Evolutionary conservation across 2,329 filamentous ascomycete genomes (phyloP).

Genomic region (Fusarium irregulare): DNA sequence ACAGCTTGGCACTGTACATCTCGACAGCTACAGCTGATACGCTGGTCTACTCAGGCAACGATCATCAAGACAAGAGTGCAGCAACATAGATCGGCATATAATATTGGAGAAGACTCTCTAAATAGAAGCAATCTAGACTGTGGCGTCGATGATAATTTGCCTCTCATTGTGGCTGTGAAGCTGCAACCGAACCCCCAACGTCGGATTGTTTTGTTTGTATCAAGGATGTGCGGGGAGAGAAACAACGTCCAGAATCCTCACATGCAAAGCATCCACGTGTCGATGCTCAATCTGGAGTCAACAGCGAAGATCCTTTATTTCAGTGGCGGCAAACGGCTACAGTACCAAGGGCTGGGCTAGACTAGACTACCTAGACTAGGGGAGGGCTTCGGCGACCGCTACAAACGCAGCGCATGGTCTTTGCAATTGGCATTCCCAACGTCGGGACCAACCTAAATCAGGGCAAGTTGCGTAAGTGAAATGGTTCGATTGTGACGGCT

Average conservation of each 20-base stretch:
- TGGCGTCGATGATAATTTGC: conserved; percentile 29
- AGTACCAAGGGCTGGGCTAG: conserved; percentile 6
- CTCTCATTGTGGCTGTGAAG: conserved; percentile 36
- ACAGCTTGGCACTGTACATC: not conserved
- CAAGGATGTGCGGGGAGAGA: conserved; percentile 2
- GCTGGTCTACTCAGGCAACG: conserved; percentile 10
- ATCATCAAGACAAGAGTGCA: conserved; percentile 32
- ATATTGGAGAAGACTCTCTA: conserved; percentile 4
- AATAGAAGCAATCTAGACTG: conserved; percentile 23
- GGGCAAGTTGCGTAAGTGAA: conserved; percentile 32
- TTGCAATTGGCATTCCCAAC: conserved; percentile 38
- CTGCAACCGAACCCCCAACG: not conserved
- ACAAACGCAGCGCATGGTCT: conserved; percentile 35
- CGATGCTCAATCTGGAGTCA: conserved; percentile 30
- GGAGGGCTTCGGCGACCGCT: conserved; percentile 37
- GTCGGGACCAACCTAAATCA: conserved; percentile 35
- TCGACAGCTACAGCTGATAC: not conserved
- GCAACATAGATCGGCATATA: conserved; percentile 7
- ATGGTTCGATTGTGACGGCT: conserved; percentile 45
- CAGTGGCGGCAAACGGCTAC: conserved; percentile 23
- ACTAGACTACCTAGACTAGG: not conserved
- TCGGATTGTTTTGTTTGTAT: conserved; percentile 4
- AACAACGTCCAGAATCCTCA: conserved; percentile 14
- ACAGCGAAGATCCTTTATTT: conserved; percentile 33
- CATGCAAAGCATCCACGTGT: conserved; percentile 36